These are phyloP conservation scores for Mercurialis annua DNA, from an alignment of 345 rosid genomes.

Conservation along the genomic window DNA sequence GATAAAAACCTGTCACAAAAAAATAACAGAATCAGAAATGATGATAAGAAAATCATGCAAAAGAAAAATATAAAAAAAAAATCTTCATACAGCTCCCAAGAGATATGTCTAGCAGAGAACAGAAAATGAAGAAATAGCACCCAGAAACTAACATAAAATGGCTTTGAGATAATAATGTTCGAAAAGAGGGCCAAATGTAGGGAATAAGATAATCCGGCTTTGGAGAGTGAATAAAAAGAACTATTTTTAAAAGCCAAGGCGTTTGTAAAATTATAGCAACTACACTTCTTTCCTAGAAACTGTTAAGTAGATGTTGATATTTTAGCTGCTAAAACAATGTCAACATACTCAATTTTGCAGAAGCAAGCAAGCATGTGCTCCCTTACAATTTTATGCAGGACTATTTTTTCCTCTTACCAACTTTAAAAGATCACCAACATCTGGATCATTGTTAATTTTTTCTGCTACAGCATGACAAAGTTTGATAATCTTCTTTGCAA, in stretches of 20 bases:
- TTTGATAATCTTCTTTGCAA: slow-evolving; percentile 45
- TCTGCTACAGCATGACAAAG: slow-evolving; percentile 47
- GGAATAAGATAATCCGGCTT: not conserved
- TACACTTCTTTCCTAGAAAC: not conserved
- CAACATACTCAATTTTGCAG: not conserved
- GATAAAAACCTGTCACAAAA: slow-evolving; percentile 36
- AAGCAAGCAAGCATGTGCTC: not conserved
- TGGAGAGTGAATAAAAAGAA: not conserved
- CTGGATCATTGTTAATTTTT: slow-evolving; percentile 40
- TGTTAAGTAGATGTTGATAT: not conserved
- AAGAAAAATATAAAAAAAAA: not conserved
- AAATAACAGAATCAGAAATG: slow-evolving; percentile 7
- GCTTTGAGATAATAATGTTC: too few species aligned
- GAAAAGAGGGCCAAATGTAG: not conserved
- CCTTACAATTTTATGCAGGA: not conserved
- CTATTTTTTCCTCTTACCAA: slow-evolving; percentile 26
- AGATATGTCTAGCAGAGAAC: not conserved
- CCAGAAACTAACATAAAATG: not conserved
- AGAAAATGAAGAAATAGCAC: not conserved
- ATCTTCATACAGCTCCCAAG: not conserved
- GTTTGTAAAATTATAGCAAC: not conserved
- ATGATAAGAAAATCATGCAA: not conserved
- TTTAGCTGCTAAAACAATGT: not conserved
- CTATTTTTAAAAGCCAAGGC: not conserved
- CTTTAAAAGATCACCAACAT: slow-evolving; percentile 45